A percentile compares a stretch with the other conserved stretches of the same genome.
Conservation (phyloP, 148 eudicot genomes). For the Rhododendron williamsianum region DNA sequence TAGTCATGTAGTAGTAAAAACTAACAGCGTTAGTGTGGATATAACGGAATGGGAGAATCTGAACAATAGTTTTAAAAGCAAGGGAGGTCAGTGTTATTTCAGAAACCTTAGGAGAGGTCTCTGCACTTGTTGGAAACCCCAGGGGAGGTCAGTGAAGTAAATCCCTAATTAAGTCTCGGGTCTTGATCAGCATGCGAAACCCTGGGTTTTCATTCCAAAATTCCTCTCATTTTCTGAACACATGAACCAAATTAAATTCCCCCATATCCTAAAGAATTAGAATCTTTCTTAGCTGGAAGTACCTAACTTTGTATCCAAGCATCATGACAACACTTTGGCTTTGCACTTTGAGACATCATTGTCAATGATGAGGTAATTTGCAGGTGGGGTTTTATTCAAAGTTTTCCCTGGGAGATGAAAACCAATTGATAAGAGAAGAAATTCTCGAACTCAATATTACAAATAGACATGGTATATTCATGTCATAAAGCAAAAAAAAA, state of each 20-base stretch:
- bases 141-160: too few relatives aligned
- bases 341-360: neutral
- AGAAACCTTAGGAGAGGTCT: too few relatives aligned
- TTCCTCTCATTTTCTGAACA: neutral
- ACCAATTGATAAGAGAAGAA: neutral
- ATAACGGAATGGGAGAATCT: too few relatives aligned
- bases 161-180: too few relatives aligned
- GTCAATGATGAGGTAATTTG: neutral
- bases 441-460: neutral
- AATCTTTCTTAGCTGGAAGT: neutral
- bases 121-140: too few relatives aligned
- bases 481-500: neutral
- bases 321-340: neutral
- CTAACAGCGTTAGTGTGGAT: too few relatives aligned
- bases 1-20: too few relatives aligned
- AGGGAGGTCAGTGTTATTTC: too few relatives aligned
- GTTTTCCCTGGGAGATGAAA: neutral
- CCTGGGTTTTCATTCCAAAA: too few relatives aligned
- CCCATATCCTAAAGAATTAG: neutral
- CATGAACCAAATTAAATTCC: neutral
- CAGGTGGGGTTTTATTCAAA: neutral
- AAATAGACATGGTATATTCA: neutral
- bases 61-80: too few relatives aligned
- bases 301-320: neutral
- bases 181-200: neutral